Percentiles rank a stretch among this genome's conserved stretches.
Conservation (phyloP, 1,284 basidiomycete species). For the Mycena sp. region DNA sequence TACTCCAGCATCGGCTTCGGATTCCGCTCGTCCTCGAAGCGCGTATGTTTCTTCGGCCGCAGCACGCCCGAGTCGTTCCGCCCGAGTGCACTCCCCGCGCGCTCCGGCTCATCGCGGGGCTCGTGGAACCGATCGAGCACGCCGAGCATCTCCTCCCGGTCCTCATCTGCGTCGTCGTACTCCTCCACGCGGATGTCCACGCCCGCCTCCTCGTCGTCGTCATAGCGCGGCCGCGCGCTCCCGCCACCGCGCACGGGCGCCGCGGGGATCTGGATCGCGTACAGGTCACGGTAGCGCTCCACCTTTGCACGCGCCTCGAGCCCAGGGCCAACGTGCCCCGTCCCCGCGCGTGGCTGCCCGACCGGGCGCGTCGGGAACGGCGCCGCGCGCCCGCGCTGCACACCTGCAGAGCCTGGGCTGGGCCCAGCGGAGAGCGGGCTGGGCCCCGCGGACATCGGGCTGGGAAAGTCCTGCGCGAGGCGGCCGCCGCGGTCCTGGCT, state of each 20-base stretch:
- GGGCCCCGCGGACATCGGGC: slow-evolving; percentile 34
- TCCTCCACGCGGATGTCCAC: slow-evolving; percentile 19
- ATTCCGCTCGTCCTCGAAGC: slow-evolving; percentile 2
- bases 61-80: slow-evolving; percentile 28
- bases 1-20: not conserved
- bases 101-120: not conserved
- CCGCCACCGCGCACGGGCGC: slow-evolving; percentile 18
- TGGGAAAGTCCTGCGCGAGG: slow-evolving; percentile 10
- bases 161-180: slow-evolving; percentile 9
- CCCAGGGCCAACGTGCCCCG: slow-evolving; percentile 26
- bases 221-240: not conserved
- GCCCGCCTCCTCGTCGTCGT: slow-evolving; percentile 17
- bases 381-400: slow-evolving; percentile 56
- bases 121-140: slow-evolving; percentile 27
- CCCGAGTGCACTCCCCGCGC: slow-evolving; percentile 18
- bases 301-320: slow-evolving; percentile 36
- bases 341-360: no score
- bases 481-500: slow-evolving; percentile 21
- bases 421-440: slow-evolving; percentile 27
- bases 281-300: slow-evolving; percentile 38
- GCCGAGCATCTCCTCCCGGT: slow-evolving; percentile 15
- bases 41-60: no score
- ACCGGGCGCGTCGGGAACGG: no score
- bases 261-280: slow-evolving; percentile 33
- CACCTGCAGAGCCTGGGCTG: slow-evolving; percentile 27